Evolutionary conservation across 352 stramenopile species (phyloP).

Genomic region (Thalassiosira hispida): DNA sequence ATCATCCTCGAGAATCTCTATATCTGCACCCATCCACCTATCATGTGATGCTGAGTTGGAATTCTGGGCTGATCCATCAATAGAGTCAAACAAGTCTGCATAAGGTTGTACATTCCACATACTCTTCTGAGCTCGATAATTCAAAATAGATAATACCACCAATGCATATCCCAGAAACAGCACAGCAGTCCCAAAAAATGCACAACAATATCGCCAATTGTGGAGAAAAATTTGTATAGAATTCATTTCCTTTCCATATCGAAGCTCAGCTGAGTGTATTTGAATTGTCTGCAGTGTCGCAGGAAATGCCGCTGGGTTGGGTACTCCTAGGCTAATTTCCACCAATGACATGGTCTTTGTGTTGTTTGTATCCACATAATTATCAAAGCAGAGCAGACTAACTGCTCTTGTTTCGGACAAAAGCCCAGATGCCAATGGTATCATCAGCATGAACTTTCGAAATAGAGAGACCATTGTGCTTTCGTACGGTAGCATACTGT

Average conservation of each 20-base stretch:
- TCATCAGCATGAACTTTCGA: constrained; percentile 63
- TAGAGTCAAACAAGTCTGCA: constrained; percentile 47
- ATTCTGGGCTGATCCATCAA: constrained; percentile 31
- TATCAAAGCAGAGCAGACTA: constrained; percentile 67
- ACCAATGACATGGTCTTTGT: constrained; percentile 62
- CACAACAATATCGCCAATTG: constrained; percentile 74
- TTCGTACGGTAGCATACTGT: constrained; percentile 73
- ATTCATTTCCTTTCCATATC: constrained; percentile 77
- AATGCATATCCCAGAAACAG: constrained; percentile 59
- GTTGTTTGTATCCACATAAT: constrained; percentile 70
- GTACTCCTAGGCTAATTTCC: constrained; percentile 47
- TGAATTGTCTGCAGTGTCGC: constrained; percentile 49
- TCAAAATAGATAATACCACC: constrained; percentile 37
- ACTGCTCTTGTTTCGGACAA: constrained; percentile 72
- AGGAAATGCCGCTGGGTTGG: constrained; percentile 45
- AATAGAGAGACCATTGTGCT: constrained; percentile 63
- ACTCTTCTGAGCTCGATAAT: constrained; percentile 22
- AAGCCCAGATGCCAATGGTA: constrained; percentile 67
- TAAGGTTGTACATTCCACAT: constrained; percentile 36
- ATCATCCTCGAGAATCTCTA: constrained; percentile 58
- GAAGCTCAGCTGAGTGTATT: constrained; percentile 56
- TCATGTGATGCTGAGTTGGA: constrained; percentile 17
- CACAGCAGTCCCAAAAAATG: constrained; percentile 54
- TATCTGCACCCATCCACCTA: constrained; percentile 38
- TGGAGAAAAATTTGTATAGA: constrained; percentile 69